These are phyloP conservation scores for Dryas integrifolia DNA, from an alignment of 331 rosid species.

Conservation along the genomic window DNA sequence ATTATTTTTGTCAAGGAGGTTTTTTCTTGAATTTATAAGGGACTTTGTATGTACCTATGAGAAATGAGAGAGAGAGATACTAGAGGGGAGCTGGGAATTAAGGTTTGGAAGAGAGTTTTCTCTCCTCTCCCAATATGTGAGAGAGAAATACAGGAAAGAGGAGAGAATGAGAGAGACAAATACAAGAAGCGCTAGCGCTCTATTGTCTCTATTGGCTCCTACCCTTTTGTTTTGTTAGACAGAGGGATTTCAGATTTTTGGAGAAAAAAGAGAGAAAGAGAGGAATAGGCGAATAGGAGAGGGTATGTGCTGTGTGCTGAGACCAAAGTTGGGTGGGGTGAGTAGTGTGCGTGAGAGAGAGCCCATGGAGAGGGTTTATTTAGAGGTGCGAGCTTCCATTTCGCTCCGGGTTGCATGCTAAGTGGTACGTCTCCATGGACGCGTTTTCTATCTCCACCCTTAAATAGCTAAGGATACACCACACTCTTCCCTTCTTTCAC, in stretches of 20 bases:
- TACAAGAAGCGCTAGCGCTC: conserved; percentile 2
- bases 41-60: background rate
- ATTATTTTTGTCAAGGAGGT: background rate
- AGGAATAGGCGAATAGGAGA: conserved; percentile 2
- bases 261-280: background rate
- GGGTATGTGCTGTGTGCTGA: conserved; percentile 1
- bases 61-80: conserved; percentile 14
- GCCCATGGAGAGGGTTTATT: conserved; percentile 21
- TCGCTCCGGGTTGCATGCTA: conserved; percentile 82
- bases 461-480: conserved; percentile 1
- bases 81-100: background rate
- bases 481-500: background rate
- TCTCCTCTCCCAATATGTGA: conserved; percentile 41
- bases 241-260: conserved; percentile 13
- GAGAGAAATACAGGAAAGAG: conserved; percentile 21
- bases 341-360: background rate
- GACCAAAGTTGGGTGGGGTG: conserved; percentile 9
- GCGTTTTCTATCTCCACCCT: conserved; percentile 35
- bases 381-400: conserved; percentile 56
- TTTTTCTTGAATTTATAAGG: background rate
- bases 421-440: conserved; percentile 54
- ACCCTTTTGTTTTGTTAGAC: conserved; percentile 19
- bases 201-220: conserved; percentile 23
- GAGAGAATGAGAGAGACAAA: conserved; percentile 16
- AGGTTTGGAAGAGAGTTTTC: conserved; percentile 25